phyloP scores from a whole-genome alignment of 306 rosid species.

The Cyclanthera cordifolia region DNA sequence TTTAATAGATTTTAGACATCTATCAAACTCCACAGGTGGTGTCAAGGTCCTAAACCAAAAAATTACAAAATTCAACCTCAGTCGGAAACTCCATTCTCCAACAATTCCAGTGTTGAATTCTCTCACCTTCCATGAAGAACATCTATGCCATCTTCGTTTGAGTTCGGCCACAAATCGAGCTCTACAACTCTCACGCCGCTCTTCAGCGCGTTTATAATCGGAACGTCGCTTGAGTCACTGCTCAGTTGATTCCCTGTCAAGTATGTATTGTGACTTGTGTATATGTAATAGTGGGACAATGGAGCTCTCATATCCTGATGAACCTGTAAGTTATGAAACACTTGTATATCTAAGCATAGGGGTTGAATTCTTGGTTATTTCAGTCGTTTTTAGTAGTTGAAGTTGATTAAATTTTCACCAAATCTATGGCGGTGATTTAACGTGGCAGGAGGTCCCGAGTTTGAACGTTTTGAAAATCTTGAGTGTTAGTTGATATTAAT shows the following conservation, averaged over 20 bases:
- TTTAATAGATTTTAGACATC: slow-evolving; percentile 74
- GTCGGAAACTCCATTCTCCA: neutral
- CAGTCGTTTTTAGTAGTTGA: slow-evolving; percentile 9
- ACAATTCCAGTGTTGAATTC: neutral
- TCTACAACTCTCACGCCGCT: slow-evolving; percentile 74
- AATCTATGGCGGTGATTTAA: no score
- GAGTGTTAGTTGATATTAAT: no score
- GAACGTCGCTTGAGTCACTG: slow-evolving; percentile 75
- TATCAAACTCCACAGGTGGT: slow-evolving; percentile 58
- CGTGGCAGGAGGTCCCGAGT: no score
- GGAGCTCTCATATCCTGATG: slow-evolving; percentile 94
- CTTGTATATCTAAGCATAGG: neutral
- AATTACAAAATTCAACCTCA: neutral
- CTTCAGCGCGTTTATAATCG: slow-evolving; percentile 62
- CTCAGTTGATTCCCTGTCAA: slow-evolving; percentile 94
- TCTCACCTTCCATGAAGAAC: slow-evolving; percentile 87
- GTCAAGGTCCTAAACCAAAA: slow-evolving; percentile 62
- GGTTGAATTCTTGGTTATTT: no score
- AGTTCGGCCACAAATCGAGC: slow-evolving; percentile 87
- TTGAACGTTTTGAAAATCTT: no score
- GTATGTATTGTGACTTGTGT: slow-evolving; percentile 93
- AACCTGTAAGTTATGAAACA: slow-evolving; percentile 39
- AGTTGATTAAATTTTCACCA: no score
- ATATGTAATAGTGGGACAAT: slow-evolving; percentile 83
- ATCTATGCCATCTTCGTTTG: slow-evolving; percentile 47